Evolutionary conservation across 2,329 filamentous ascomycete species (phyloP).

Genomic region (Penicillium sp.): DNA sequence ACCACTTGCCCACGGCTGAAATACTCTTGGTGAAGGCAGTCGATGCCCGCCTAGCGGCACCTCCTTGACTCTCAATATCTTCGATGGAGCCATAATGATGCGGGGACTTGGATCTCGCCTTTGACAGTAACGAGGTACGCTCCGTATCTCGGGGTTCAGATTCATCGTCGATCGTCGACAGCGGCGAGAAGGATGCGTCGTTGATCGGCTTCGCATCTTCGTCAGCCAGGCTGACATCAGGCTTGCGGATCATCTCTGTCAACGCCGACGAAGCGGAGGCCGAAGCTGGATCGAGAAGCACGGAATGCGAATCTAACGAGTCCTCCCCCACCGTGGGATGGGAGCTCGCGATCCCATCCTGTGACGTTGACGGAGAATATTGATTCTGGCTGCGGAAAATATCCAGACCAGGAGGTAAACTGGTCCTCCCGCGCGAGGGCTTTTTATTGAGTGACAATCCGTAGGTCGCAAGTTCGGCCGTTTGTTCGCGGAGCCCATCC

Average conservation of each 20-base stretch:
- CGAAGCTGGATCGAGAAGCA: slow-evolving; percentile 28
- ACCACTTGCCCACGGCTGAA: slow-evolving; percentile 27
- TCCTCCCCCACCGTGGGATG: slow-evolving; percentile 16
- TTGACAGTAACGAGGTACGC: slow-evolving; percentile 42
- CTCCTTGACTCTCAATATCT: slow-evolving; percentile 39
- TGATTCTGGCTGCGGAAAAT: slow-evolving; percentile 30
- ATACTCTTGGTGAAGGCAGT: slow-evolving; percentile 23
- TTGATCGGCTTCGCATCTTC: slow-evolving; percentile 23
- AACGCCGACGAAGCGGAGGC: slow-evolving; percentile 52
- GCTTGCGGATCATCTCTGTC: slow-evolving; percentile 55
- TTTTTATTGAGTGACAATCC: slow-evolving; percentile 61
- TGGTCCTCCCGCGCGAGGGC: slow-evolving; percentile 32
- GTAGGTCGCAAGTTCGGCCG: slow-evolving; percentile 82
- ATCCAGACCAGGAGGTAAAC: slow-evolving; percentile 36
- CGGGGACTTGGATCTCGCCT: slow-evolving; percentile 33
- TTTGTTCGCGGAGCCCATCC: slow-evolving; percentile 79
- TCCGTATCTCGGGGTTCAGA: slow-evolving; percentile 39
- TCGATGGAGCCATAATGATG: slow-evolving; percentile 36
- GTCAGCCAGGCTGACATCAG: slow-evolving; percentile 35
- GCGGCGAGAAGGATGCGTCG: slow-evolving; percentile 22
- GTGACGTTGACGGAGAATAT: slow-evolving; percentile 13
- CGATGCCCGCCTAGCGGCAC: slow-evolving; percentile 13
- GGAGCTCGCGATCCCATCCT: slow-evolving; percentile 25
- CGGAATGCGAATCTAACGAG: slow-evolving; percentile 21
- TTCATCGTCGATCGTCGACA: slow-evolving; percentile 26